Conservation (phyloP, 2,329 filamentous ascomycete genomes). For the Pseudogymnoascus sp. region DNA sequence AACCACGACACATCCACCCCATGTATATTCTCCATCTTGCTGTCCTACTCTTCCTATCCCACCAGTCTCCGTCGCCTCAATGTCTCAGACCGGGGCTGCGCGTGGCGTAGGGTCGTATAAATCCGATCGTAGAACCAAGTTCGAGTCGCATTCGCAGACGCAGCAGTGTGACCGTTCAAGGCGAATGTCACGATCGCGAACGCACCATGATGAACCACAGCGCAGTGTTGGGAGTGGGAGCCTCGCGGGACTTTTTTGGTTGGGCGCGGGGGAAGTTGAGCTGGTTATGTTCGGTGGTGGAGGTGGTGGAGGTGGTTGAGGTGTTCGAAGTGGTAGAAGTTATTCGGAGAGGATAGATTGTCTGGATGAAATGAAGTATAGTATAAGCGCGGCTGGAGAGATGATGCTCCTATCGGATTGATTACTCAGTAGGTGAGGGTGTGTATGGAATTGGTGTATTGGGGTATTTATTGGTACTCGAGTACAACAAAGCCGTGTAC, state of each 20-base stretch:
- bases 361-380: not conserved
- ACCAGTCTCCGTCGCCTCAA: not conserved
- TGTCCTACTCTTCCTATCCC: not conserved
- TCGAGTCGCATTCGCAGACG: not conserved
- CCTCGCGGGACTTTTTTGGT: not conserved
- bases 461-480: not conserved
- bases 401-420: not conserved
- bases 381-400: not conserved
- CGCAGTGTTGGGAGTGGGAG: not conserved
- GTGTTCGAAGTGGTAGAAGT: not conserved
- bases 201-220: constrained; percentile 4
- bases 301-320: not conserved
- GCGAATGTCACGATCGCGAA: constrained; percentile 5
- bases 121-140: not conserved
- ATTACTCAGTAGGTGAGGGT: not conserved
- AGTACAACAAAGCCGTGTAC: not conserved
- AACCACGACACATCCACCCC: constrained; percentile 29
- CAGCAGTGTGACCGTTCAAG: not conserved
- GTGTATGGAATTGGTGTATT: not conserved
- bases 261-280: not conserved
- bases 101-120: not conserved
- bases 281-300: not conserved
- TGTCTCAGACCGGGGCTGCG: not conserved
- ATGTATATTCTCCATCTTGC: constrained; percentile 26
- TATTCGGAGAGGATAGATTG: not conserved